Evolutionary conservation across 164 flowering plant genomes (phyloP).

Genomic region (Macadamia integrifolia): DNA sequence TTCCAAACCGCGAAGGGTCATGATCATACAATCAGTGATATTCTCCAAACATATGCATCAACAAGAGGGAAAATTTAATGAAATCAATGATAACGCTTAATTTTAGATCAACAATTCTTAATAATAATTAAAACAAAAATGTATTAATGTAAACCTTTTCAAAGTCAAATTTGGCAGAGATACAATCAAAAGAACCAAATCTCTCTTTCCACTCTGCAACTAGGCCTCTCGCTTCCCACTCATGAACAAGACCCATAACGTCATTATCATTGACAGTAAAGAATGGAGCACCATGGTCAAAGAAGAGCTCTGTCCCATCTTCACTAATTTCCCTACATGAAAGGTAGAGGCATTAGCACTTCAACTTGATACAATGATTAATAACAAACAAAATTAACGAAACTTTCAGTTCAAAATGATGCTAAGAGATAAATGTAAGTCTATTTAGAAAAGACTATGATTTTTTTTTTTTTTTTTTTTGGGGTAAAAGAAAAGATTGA

Average conservation of each 20-base stretch:
- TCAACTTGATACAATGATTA: not conserved
- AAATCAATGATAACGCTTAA: too few relatives aligned
- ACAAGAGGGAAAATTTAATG: too few relatives aligned
- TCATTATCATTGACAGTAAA: constrained; percentile 39
- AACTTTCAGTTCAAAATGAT: too few relatives aligned
- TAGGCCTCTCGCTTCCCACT: constrained; percentile 71
- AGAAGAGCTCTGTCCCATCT: constrained; percentile 70
- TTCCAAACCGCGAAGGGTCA: too few relatives aligned
- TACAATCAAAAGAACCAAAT: constrained; percentile 51
- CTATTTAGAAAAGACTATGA: too few relatives aligned
- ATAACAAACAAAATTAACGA: too few relatives aligned
- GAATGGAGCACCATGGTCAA: constrained; percentile 82
- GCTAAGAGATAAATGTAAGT: too few relatives aligned
- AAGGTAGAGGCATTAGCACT: not conserved
- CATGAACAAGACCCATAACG: constrained; percentile 38
- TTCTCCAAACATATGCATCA: too few relatives aligned
- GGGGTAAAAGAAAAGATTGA: too few relatives aligned
- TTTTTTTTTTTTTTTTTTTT: too few relatives aligned
- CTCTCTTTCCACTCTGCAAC: constrained; percentile 69
- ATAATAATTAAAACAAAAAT: not conserved
- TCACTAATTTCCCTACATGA: constrained; percentile 49
- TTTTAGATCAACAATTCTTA: too few relatives aligned
- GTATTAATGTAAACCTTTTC: constrained; percentile 36
- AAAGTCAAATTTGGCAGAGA: constrained; percentile 32
- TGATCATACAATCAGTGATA: too few relatives aligned